Conservation (phyloP, 805 yeast species). For the Saccharomycopsis fodiens region DNA sequence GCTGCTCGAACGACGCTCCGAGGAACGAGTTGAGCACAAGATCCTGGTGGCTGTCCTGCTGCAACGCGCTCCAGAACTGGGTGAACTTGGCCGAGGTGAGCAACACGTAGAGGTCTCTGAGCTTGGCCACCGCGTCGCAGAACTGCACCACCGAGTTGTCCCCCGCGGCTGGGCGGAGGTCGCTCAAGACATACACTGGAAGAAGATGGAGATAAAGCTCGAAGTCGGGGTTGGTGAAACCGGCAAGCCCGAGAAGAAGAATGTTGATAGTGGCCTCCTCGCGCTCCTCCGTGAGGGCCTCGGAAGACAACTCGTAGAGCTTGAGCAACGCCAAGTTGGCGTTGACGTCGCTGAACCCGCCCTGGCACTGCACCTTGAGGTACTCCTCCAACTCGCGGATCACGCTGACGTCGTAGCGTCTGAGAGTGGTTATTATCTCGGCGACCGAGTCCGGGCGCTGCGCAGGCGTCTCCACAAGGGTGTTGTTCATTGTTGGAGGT, state of each 20-base stretch:
- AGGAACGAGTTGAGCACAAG: constrained; percentile 17
- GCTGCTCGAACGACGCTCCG: constrained; percentile 10
- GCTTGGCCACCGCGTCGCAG: constrained; percentile 12
- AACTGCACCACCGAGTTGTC: constrained; percentile 11
- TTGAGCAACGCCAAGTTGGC: constrained; percentile 42
- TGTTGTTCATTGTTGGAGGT: constrained; percentile 26
- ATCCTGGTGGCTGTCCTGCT: constrained; percentile 18
- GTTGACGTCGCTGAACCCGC: constrained; percentile 32
- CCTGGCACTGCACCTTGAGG: constrained; percentile 32
- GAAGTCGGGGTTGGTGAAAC: constrained; percentile 37
- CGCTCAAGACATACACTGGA: constrained; percentile 26
- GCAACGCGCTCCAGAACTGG: constrained; percentile 17
- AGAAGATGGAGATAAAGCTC: constrained; percentile 36
- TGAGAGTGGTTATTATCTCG: constrained; percentile 34
- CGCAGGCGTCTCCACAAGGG: constrained; percentile 28
- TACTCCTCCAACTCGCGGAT: constrained; percentile 39
- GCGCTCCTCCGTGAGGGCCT: constrained; percentile 29
- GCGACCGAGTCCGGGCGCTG: constrained; percentile 35
- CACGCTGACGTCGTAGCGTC: constrained; percentile 37
- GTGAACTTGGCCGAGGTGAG: constrained; percentile 17
- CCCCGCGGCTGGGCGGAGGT: constrained; percentile 1
- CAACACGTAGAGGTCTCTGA: constrained; percentile 14
- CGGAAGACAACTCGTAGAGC: constrained; percentile 33
- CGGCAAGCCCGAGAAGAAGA: constrained; percentile 34
- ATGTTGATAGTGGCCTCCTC: constrained; percentile 32